These are phyloP conservation scores for Pseudogymnoascus sp. DNA, from an alignment of 2,329 filamentous ascomycete species.

Conservation along the genomic window DNA sequence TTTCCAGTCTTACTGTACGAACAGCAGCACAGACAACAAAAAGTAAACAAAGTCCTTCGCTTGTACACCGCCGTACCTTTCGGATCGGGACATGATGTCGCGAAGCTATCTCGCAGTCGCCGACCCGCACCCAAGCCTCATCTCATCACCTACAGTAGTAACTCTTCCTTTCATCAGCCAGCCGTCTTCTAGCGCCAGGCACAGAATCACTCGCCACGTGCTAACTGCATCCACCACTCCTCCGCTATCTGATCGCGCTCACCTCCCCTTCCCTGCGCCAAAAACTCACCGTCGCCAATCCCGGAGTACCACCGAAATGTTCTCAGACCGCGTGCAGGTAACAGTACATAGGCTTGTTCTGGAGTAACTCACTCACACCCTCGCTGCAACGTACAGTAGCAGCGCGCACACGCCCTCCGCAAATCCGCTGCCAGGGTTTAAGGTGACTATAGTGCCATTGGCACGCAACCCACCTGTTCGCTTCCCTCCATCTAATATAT, in stretches of 20 bases:
- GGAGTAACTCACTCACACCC: neutral
- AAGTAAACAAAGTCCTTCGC: neutral
- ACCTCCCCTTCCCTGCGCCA: neutral
- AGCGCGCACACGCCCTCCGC: constrained; percentile 1
- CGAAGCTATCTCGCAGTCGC: neutral
- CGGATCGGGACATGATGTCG: neutral
- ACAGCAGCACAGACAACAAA: neutral
- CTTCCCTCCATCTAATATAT: constrained; percentile 2
- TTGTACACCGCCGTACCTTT: neutral
- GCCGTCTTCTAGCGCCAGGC: constrained; percentile 2
- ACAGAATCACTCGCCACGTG: constrained; percentile 3
- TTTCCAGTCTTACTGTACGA: neutral
- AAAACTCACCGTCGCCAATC: neutral
- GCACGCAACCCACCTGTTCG: neutral
- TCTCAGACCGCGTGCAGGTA: neutral
- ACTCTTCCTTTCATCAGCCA: neutral
- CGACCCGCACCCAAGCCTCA: neutral
- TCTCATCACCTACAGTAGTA: neutral
- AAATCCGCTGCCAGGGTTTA: neutral
- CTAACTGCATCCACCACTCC: constrained; percentile 1
- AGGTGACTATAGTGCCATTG: neutral
- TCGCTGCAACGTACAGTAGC: neutral
- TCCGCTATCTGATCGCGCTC: constrained; percentile 1
- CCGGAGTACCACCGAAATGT: constrained; percentile 5
- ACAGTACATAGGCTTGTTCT: neutral